Percentiles rank a stretch among this genome's conserved stretches.
Conservation (phyloP, 441 rosid genomes). For the Adansonia grandidieri region DNA sequence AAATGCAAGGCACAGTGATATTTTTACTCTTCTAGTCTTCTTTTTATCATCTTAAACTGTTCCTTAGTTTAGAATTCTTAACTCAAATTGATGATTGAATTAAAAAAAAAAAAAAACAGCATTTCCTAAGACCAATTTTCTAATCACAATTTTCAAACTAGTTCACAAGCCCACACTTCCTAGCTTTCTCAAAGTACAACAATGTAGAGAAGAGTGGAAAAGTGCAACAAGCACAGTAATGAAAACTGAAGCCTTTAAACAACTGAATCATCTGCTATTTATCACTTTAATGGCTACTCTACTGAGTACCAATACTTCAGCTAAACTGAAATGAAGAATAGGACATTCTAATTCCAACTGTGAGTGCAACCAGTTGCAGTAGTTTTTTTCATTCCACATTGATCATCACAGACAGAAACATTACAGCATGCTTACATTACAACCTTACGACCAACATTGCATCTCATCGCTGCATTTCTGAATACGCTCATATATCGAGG, state of each 20-base stretch:
- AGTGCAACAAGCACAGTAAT: not conserved
- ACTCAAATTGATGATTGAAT: not conserved
- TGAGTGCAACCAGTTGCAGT: not conserved
- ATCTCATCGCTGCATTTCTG: not conserved
- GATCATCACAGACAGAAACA: not conserved
- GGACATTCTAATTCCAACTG: not conserved
- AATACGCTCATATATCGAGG: not conserved
- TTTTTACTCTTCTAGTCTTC: no score
- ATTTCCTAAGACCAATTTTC: no score
- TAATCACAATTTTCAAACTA: no score
- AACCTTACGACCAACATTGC: not conserved
- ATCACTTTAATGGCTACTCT: not conserved
- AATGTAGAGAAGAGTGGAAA: not conserved
- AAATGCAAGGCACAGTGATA: no score
- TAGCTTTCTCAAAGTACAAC: not conserved
- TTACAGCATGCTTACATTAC: not conserved
- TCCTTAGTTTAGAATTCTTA: not conserved
- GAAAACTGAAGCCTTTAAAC: not conserved
- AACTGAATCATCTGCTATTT: not conserved
- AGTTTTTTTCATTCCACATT: not conserved
- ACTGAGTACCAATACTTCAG: not conserved
- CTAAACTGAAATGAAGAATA: not conserved
- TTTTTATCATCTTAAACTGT: no score
- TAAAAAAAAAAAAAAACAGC: no score
- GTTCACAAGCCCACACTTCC: not conserved